phyloP scores from a whole-genome alignment of 116 monocot species.

The Phalaenopsis hybrid region DNA sequence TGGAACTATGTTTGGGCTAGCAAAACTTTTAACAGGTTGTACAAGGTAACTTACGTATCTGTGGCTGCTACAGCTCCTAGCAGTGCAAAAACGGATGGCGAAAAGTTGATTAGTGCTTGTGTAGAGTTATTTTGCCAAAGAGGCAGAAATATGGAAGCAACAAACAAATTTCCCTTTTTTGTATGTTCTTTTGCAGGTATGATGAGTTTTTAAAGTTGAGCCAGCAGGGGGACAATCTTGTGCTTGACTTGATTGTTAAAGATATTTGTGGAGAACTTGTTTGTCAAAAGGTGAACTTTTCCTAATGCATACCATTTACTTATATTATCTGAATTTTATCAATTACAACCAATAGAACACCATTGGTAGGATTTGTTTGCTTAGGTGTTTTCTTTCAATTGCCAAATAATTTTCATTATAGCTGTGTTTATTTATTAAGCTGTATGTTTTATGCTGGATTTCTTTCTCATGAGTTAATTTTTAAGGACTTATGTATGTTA shows the following conservation, averaged over 20 bases:
- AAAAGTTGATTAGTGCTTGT: background rate
- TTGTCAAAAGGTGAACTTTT: conserved; percentile 41
- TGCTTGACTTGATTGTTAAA: conserved; percentile 64
- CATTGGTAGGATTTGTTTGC: background rate
- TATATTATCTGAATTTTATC: too few species aligned
- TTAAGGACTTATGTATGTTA: background rate
- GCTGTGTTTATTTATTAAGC: background rate
- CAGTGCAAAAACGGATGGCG: background rate
- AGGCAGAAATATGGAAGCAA: background rate
- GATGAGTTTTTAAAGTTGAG: conserved; percentile 66
- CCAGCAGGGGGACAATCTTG: conserved; percentile 62
- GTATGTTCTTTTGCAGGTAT: conserved; percentile 32
- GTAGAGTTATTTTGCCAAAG: background rate
- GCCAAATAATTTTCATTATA: background rate
- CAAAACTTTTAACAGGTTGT: conserved; percentile 74
- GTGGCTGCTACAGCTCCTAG: background rate
- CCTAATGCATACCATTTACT: background rate
- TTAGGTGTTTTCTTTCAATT: background rate
- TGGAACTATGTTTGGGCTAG: conserved; percentile 69
- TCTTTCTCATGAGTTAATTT: background rate
- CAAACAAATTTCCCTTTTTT: background rate
- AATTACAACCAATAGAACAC: background rate
- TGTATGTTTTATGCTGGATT: background rate
- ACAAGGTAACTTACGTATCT: conserved; percentile 21
- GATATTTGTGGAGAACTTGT: conserved; percentile 71